phyloP scores from a whole-genome alignment of 352 stramenopile genomes.

The Globisporangium takayamanum region DNA sequence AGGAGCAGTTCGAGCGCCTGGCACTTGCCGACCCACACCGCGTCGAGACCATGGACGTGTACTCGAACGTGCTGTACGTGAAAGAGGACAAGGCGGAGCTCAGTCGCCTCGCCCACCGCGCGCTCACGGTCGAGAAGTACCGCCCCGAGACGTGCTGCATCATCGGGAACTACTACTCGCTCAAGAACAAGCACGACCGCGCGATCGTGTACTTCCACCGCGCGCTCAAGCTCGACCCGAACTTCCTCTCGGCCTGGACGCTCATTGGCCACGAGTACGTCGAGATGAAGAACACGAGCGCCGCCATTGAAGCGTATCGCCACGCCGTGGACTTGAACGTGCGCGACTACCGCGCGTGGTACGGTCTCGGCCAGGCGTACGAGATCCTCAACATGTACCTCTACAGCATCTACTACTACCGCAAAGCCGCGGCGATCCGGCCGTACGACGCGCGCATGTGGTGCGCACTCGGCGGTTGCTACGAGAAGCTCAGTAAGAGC shows the following conservation, averaged over 20 bases:
- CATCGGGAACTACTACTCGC: conserved; percentile 89
- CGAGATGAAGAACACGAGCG: conserved; percentile 97
- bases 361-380: conserved; percentile 97
- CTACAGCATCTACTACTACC: conserved; percentile 99
- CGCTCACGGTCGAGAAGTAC: conserved; percentile 96
- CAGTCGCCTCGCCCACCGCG: conserved; percentile 86
- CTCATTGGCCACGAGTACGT: conserved; percentile 99
- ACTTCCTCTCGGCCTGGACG: conserved; percentile 96
- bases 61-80: conserved; percentile 84
- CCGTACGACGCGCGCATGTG: conserved; percentile 98
- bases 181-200: conserved; percentile 93
- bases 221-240: conserved; percentile 92
- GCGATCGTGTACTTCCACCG: conserved; percentile 97
- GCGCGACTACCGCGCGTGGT: conserved; percentile 97
- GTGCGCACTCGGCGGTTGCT: conserved; percentile 90
- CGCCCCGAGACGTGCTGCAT: conserved; percentile 97
- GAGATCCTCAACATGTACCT: conserved; percentile 98
- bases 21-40: conserved; percentile 58
- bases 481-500: conserved; percentile 66
- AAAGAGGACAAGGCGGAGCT: conserved; percentile 84
- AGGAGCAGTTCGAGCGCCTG: conserved; percentile 70
- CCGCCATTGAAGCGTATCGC: conserved; percentile 95
- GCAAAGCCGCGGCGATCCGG: conserved; percentile 92
- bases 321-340: conserved; percentile 90
- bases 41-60: conserved; percentile 81